phyloP scores from a whole-genome alignment of 2,329 filamentous ascomycete genomes.

The Colletotrichum sojae region DNA sequence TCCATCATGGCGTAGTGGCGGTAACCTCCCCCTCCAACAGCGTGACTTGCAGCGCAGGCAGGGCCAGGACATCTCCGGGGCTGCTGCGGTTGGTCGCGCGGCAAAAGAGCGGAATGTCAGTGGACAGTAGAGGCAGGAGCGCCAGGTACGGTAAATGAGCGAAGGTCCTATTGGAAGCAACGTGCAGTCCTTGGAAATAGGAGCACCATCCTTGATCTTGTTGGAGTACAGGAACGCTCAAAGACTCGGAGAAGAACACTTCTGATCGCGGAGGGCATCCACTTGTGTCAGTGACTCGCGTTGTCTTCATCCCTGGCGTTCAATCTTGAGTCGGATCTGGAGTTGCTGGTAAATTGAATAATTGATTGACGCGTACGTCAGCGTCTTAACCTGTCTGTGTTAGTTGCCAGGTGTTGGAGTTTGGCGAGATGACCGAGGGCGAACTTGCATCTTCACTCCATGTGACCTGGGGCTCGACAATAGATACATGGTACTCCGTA shows the following conservation, averaged over 20 bases:
- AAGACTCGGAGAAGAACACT: conserved; percentile 9
- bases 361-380: conserved; percentile 11
- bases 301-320: conserved; percentile 2
- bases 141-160: conserved; percentile 9
- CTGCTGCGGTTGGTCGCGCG: conserved; percentile 19
- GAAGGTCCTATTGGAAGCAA: background rate
- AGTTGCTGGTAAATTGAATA: conserved; percentile 20
- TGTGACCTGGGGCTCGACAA: too few relatives aligned
- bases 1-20: conserved; percentile 5
- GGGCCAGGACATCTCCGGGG: conserved; percentile 29
- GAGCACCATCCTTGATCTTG: background rate
- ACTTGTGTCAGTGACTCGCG: background rate
- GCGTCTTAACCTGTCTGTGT: background rate
- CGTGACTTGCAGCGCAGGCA: conserved; percentile 32
- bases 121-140: background rate
- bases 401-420: too few relatives aligned
- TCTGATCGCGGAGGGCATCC: conserved; percentile 7
- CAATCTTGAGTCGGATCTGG: background rate
- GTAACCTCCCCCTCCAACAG: conserved; percentile 3
- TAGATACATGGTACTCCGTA: too few relatives aligned
- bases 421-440: too few relatives aligned
- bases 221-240: too few relatives aligned
- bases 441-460: too few relatives aligned
- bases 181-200: conserved; percentile 4
- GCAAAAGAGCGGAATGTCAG: conserved; percentile 12